These are phyloP conservation scores for Grigorovia transvaalensis DNA, from an alignment of 805 yeast genomes.

Conservation along the genomic window DNA sequence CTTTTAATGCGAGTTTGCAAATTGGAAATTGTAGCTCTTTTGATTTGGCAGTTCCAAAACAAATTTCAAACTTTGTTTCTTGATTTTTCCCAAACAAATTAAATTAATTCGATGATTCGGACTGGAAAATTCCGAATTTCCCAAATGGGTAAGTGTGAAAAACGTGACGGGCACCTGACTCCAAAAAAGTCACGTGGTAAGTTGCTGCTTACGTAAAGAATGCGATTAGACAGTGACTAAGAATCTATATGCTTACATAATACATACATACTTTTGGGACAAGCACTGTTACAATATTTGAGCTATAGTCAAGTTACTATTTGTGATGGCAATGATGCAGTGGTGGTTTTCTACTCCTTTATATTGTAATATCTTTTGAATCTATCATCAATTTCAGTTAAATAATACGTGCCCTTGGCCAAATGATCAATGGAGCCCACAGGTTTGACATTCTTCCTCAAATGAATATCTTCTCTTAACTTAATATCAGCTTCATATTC, in stretches of 20 bases:
- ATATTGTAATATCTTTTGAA: slow-evolving; percentile 74
- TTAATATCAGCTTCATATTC: slow-evolving; percentile 73
- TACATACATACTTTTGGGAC: too few species aligned
- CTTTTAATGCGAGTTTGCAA: too few species aligned
- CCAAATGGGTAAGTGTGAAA: too few species aligned
- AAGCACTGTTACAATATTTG: too few species aligned
- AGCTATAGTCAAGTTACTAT: too few species aligned
- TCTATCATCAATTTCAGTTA: slow-evolving; percentile 74
- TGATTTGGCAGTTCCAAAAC: too few species aligned
- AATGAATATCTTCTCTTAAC: slow-evolving; percentile 82
- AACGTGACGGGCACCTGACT: too few species aligned
- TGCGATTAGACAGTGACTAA: too few species aligned
- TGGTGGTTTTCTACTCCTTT: slow-evolving; percentile 37
- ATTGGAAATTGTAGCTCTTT: too few species aligned
- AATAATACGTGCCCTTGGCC: slow-evolving; percentile 70
- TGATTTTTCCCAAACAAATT: background rate
- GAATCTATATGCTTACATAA: too few species aligned
- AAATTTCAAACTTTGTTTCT: background rate
- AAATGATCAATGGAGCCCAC: slow-evolving; percentile 65
- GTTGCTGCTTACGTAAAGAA: too few species aligned
- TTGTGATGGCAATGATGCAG: background rate
- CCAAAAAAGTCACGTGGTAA: too few species aligned
- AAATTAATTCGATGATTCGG: background rate
- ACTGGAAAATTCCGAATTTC: background rate
- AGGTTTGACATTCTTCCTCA: slow-evolving; percentile 72